A percentile compares a stretch with the other conserved stretches of the same genome.
phyloP scores from a whole-genome alignment of 164 flowering plant species.

The Aristolochia californica region DNA sequence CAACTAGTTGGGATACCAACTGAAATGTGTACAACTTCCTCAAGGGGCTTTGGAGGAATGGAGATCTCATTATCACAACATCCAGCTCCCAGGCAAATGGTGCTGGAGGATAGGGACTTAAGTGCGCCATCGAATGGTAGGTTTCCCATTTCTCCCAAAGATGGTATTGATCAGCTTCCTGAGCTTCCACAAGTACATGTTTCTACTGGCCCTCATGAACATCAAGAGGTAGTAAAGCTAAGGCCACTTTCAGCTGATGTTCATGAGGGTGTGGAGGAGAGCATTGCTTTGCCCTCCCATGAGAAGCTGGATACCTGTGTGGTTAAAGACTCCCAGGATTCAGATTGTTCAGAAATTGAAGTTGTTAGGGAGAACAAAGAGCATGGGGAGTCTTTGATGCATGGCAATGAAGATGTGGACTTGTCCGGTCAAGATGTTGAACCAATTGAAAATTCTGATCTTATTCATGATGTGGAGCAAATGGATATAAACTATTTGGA shows the following conservation, averaged over 20 bases:
- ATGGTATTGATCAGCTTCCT: too few relatives aligned
- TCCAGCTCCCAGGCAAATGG: too few relatives aligned
- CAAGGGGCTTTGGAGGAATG: too few relatives aligned
- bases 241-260: slow-evolving; percentile 16
- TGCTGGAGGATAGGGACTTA: too few relatives aligned
- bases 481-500: neutral
- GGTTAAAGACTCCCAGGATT: slow-evolving; percentile 3
- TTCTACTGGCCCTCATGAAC: too few relatives aligned
- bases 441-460: slow-evolving; percentile 2
- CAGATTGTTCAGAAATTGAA: slow-evolving; percentile 12
- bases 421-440: slow-evolving; percentile 2
- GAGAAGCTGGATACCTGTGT: slow-evolving; percentile 14
- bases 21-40: too few relatives aligned
- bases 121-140: too few relatives aligned
- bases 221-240: slow-evolving; percentile 4
- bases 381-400: slow-evolving; percentile 10
- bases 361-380: slow-evolving; percentile 12
- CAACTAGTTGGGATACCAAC: too few relatives aligned
- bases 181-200: too few relatives aligned
- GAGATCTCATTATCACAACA: too few relatives aligned
- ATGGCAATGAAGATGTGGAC: slow-evolving; percentile 12
- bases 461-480: slow-evolving; percentile 7
- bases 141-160: too few relatives aligned
- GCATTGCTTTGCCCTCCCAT: slow-evolving; percentile 10
- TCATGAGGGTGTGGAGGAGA: slow-evolving; percentile 3